Conservation (phyloP, 2,329 filamentous ascomycete genomes). For the Cladosporium sp. region DNA sequence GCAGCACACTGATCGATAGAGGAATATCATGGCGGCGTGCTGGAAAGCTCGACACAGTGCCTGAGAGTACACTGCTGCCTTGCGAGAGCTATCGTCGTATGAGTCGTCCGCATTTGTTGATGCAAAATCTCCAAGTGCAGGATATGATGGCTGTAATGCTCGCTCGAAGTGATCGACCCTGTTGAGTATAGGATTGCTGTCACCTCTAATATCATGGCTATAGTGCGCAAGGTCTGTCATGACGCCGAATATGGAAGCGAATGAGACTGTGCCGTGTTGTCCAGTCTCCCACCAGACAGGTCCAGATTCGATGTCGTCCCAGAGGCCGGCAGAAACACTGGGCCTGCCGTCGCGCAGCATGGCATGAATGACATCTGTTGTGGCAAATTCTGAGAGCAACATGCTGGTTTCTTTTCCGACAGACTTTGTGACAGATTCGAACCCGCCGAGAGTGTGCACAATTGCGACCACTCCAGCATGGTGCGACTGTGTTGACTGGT, state of each 20-base stretch:
- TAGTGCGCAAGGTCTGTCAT: constrained; percentile 18
- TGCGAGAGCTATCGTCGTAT: constrained; percentile 12
- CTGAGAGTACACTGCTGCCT: constrained; percentile 14
- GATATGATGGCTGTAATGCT: constrained; percentile 4
- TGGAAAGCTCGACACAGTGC: constrained; percentile 13
- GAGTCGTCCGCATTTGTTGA: constrained; percentile 5
- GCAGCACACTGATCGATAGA: constrained; percentile 14
- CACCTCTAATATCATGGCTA: constrained; percentile 3
- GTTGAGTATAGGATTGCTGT: constrained; percentile 1
- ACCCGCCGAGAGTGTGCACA: constrained; percentile 11
- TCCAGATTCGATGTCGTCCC: constrained; percentile 13
- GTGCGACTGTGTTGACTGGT: constrained; percentile 13
- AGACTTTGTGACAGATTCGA: not conserved
- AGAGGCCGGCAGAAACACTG: not conserved
- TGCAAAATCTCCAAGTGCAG: constrained; percentile 5
- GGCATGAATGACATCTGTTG: constrained; percentile 13
- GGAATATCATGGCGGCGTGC: constrained; percentile 15
- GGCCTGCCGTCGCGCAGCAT: constrained; percentile 9
- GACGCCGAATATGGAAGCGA: constrained; percentile 13
- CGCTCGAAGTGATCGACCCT: constrained; percentile 12
- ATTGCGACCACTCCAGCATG: constrained; percentile 17
- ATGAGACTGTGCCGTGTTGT: constrained; percentile 5
- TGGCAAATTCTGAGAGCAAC: constrained; percentile 15
- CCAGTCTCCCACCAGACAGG: constrained; percentile 18
- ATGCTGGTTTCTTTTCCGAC: constrained; percentile 10